Percentiles rank a stretch among this genome's conserved stretches.
phyloP scores from a whole-genome alignment of 805 yeast species.

The Sugiyamaella chiloensis region DNA sequence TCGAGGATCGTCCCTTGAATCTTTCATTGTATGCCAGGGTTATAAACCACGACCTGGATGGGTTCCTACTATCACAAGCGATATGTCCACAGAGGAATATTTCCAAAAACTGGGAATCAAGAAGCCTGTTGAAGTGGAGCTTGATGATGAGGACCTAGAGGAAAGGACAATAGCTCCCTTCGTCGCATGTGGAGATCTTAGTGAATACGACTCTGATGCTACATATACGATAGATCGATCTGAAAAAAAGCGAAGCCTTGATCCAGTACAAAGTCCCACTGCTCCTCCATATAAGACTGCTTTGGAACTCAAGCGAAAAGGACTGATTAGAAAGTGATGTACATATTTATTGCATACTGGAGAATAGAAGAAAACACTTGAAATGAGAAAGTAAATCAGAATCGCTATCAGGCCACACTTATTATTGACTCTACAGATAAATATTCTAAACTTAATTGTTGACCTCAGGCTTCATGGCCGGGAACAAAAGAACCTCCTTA shows the following conservation, averaged over 20 bases:
- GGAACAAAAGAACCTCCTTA: conserved; percentile 96
- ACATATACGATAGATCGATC: conserved; percentile 60
- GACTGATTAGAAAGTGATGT: conserved; percentile 39
- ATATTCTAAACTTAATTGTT: conserved; percentile 24
- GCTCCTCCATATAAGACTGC: conserved; percentile 97
- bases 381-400: no score
- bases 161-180: conserved; percentile 84
- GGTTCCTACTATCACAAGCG: conserved; percentile 49
- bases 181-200: conserved; percentile 90
- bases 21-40: conserved; percentile 88
- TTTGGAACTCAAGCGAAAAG: conserved; percentile 77
- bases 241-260: conserved; percentile 50
- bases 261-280: conserved; percentile 93
- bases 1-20: conserved; percentile 89
- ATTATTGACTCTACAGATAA: no score
- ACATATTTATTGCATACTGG: not conserved
- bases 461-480: conserved; percentile 95
- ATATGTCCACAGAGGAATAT: conserved; percentile 70
- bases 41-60: conserved; percentile 82
- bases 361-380: no score
- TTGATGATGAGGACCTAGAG: conserved; percentile 9
- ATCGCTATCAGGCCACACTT: no score
- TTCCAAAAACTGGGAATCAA: conserved; percentile 50
- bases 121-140: conserved; percentile 9
- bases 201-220: conserved; percentile 91